phyloP scores from a whole-genome alignment of 2,329 filamentous ascomycete species.

The Penicillium verrucosum region DNA sequence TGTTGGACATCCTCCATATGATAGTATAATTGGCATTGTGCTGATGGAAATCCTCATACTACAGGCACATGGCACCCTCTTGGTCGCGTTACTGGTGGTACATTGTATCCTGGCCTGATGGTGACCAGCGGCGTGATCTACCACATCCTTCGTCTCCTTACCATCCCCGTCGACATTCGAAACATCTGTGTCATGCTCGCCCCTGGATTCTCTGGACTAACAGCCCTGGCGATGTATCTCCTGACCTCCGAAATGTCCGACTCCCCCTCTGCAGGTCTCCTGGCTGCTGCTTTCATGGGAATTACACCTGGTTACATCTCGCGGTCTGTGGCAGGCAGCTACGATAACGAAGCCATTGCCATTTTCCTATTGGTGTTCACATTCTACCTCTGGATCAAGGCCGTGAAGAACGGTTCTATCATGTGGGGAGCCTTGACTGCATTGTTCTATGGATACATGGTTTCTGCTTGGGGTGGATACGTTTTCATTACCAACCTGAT shows the following conservation, averaged over 20 bases:
- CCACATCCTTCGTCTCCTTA: conserved; percentile 82
- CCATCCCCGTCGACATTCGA: conserved; percentile 93
- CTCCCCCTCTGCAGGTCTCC: conserved; percentile 89
- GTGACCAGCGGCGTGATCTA: conserved; percentile 97
- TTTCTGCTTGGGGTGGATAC: conserved; percentile 98
- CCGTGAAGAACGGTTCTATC: conserved; percentile 91
- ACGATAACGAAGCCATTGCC: conserved; percentile 98
- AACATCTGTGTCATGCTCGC: conserved; percentile 98
- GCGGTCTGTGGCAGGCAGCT: conserved; percentile 93
- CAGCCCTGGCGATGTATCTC: conserved; percentile 88
- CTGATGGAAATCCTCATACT: conserved; percentile 21
- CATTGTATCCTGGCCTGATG: conserved; percentile 98
- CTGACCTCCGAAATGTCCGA: conserved; percentile 95
- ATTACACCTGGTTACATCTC: conserved; percentile 98
- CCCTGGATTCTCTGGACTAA: conserved; percentile 89
- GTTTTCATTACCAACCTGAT: conserved; percentile 99
- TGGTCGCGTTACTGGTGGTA: conserved; percentile 95
- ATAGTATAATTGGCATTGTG: conserved; percentile 6
- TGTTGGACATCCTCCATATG: conserved; percentile 7
- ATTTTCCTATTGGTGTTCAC: conserved; percentile 98
- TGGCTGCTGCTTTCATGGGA: conserved; percentile 94
- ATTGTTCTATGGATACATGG: conserved; percentile 99
- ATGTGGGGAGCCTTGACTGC: conserved; percentile 95
- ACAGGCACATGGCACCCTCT: conserved; percentile 95
- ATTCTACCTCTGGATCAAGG: conserved; percentile 99